Percentiles rank a stretch among this genome's conserved stretches.
These are phyloP conservation scores for Naumovozyma dairenensis DNA, from an alignment of 805 yeast genomes.

Conservation along the genomic window DNA sequence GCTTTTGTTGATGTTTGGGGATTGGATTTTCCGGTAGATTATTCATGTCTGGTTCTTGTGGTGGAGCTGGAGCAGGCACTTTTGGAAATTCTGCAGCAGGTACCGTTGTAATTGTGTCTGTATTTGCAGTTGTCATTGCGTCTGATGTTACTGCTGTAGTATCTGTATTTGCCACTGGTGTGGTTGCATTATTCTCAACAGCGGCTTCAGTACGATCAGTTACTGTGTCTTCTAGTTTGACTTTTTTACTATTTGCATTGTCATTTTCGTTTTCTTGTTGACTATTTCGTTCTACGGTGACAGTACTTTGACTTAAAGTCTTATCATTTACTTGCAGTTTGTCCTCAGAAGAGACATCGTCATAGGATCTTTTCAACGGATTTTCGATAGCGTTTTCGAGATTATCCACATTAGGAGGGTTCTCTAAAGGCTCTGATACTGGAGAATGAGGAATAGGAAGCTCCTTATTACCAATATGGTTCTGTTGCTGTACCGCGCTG, in stretches of 20 bases:
- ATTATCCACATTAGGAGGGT: not conserved
- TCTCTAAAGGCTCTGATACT: not conserved
- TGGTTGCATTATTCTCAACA: too few relatives aligned
- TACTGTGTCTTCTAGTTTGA: too few relatives aligned
- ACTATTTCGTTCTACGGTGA: too few relatives aligned
- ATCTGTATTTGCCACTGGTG: too few relatives aligned
- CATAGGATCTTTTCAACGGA: not conserved
- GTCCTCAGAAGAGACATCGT: not conserved
- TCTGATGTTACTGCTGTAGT: too few relatives aligned
- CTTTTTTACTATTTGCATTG: too few relatives aligned
- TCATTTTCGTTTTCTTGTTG: too few relatives aligned
- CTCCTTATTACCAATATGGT: too few relatives aligned
- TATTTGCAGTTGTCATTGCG: not conserved
- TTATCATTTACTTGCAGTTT: not conserved
- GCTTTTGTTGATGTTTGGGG: slow-evolving; percentile 77
- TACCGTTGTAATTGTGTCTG: not conserved
- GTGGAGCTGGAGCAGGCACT: slow-evolving; percentile 66
- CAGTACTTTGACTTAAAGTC: too few relatives aligned
- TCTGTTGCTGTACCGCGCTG: too few relatives aligned
- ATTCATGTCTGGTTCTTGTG: slow-evolving; percentile 62
- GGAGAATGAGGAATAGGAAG: not conserved
- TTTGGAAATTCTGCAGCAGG: slow-evolving; percentile 3
- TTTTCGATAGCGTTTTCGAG: not conserved
- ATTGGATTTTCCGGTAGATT: slow-evolving; percentile 58
- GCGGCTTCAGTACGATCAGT: too few relatives aligned